Evolutionary conservation across 2,329 filamentous ascomycete species (phyloP).

Genomic region (Coniochaeta pulveracea): DNA sequence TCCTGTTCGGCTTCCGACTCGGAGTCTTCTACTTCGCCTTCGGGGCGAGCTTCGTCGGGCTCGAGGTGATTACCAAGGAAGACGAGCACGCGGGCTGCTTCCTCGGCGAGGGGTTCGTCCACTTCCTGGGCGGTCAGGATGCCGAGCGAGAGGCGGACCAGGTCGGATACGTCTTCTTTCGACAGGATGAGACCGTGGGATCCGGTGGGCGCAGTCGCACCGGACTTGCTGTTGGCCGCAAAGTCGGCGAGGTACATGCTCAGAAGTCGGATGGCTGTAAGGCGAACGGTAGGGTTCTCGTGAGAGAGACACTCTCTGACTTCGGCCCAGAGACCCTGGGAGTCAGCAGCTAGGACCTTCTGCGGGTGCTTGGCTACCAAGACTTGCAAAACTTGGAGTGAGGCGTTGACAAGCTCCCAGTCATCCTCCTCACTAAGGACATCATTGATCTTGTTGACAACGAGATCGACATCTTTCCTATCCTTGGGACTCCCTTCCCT

Average conservation of each 20-base stretch:
- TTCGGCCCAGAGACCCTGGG: conserved; percentile 57
- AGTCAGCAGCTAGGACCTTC: conserved; percentile 46
- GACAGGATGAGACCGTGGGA: conserved; percentile 60
- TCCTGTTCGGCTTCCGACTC: conserved; percentile 31
- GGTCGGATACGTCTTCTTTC: conserved; percentile 50
- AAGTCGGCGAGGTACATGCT: conserved; percentile 74
- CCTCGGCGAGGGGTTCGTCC: conserved; percentile 64
- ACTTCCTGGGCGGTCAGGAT: conserved; percentile 52
- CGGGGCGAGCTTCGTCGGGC: conserved; percentile 13
- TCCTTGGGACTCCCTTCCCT: conserved; percentile 46
- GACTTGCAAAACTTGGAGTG: conserved; percentile 57
- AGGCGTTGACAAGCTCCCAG: conserved; percentile 64
- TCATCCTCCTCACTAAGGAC: conserved; percentile 44
- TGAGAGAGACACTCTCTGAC: conserved; percentile 61
- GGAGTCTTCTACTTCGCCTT: conserved; percentile 29
- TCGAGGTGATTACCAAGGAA: conserved; percentile 61
- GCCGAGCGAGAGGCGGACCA: conserved; percentile 36
- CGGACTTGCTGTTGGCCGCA: conserved; percentile 47
- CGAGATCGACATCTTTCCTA: conserved; percentile 54
- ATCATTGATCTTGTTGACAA: conserved; percentile 42
- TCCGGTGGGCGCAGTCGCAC: conserved; percentile 48
- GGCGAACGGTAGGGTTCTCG: conserved; percentile 62
- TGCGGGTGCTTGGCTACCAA: conserved; percentile 57
- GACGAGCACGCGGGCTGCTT: conserved; percentile 69
- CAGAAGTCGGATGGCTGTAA: conserved; percentile 62